Base-by-base conservation (phyloP, 495 filamentous ascomycete species). In the Clohesyomyces aquaticus region DNA sequence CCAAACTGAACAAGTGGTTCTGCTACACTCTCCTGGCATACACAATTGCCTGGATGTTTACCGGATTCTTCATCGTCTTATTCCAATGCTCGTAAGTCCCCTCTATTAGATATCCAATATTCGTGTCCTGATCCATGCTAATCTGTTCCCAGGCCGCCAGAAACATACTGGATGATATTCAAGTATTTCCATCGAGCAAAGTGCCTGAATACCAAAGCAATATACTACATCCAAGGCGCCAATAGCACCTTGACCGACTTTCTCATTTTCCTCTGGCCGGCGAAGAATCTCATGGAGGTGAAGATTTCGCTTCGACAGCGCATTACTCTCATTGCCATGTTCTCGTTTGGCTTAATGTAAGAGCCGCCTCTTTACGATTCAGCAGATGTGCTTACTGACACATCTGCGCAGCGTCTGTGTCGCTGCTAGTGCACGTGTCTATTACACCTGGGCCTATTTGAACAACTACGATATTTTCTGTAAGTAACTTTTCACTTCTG, bases 131-230 rank as follows among this genome's bases (percentile, higher is more conserved):
- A 14, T 9, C 22, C 43, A 47, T 47, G 4, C 43, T 19, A 6
- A 19, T 4, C 16, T 6, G 3, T 6, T 4, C 16, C 16, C 43
- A 47, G 43, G 4, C 43, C 43, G 43, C 16, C 22, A 14, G 43
- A 47, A 47, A 47, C 43, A 47, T 47, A 47, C 16, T 47, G 43
- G 43, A 47, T 47, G 43, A 47, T 47, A 6, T 47, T 47, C 43
- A 47, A 47, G 43, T 47, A 47, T 21, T 47, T 47, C n/a, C 43
- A 9, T 21, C 6, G n/a, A 47, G 43, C 43, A 14, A 47, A 47
- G 43, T 47, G 43, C 43, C 43, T 47, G 16, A 47, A 47, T 19
- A 21, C 22, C 4, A 47, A 47, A n/a, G n/a, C 22, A 21, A 47
- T 47, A 4, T 47, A 47, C 43, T 47, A 47, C 43, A 47, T 47